These are phyloP conservation scores for Microbotryum scabiosae DNA, from an alignment of 1,284 basidiomycete genomes.

Conservation along the genomic window DNA sequence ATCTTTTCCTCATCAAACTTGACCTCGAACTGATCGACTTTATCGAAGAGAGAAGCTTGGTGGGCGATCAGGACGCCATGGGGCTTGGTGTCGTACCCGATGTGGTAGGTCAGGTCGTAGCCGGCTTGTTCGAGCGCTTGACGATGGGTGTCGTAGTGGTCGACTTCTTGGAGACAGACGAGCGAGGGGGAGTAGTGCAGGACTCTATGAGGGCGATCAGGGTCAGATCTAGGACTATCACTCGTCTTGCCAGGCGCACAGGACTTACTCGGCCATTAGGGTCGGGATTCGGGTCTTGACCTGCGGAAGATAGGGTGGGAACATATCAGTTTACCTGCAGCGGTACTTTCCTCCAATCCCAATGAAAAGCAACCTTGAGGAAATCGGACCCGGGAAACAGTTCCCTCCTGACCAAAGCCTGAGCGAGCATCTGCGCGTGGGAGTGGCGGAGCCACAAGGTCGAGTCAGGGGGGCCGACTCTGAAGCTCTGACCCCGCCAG, in stretches of 20 bases:
- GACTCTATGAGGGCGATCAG: constrained; percentile 8
- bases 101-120: constrained; percentile 22
- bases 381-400: constrained; percentile 43
- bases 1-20: background rate
- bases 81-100: constrained; percentile 31
- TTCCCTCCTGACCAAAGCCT: constrained; percentile 40
- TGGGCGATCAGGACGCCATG: constrained; percentile 33
- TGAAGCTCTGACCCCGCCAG: background rate
- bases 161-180: constrained; percentile 38
- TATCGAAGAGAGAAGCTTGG: constrained; percentile 8
- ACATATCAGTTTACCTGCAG: background rate
- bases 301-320: background rate
- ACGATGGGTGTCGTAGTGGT: background rate
- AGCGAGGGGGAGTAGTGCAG: constrained; percentile 39
- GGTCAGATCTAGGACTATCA: background rate
- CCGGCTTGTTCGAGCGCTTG: background rate
- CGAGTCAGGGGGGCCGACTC: background rate
- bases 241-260: constrained; percentile 9
- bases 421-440: constrained; percentile 37
- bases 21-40: background rate
- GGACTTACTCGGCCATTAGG: constrained; percentile 33
- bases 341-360: too few species aligned
- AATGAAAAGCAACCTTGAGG: constrained; percentile 30
- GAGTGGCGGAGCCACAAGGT: background rate
- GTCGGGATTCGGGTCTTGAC: constrained; percentile 24